phyloP scores from a whole-genome alignment of 2,329 filamentous ascomycete genomes.

The Paracoccidioides brasiliensis region DNA sequence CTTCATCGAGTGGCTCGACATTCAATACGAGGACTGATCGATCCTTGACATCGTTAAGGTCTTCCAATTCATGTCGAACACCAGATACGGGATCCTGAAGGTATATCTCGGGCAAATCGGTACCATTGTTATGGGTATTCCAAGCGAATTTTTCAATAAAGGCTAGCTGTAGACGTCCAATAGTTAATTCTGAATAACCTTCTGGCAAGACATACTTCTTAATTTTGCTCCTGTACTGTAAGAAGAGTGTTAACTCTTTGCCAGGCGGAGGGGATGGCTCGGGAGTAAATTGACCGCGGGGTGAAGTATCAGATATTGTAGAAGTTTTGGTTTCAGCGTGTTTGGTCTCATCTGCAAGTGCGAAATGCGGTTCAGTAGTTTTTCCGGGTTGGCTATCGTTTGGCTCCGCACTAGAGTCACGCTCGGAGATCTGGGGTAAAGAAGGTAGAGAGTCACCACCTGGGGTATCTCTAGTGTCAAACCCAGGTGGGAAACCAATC shows the following conservation, averaged over 20 bases:
- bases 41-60: slow-evolving; percentile 85
- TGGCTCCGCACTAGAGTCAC: slow-evolving; percentile 13
- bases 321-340: slow-evolving; percentile 4
- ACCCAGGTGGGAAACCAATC: slow-evolving; percentile 30
- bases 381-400: neutral
- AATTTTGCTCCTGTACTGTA: slow-evolving; percentile 93
- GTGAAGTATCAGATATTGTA: slow-evolving; percentile 5
- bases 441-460: slow-evolving; percentile 48
- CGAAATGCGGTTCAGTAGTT: slow-evolving; percentile 19
- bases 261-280: slow-evolving; percentile 58
- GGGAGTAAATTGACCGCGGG: slow-evolving; percentile 36
- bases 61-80: slow-evolving; percentile 91
- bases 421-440: slow-evolving; percentile 32
- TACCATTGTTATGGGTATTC: slow-evolving; percentile 91
- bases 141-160: slow-evolving; percentile 99
- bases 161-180: slow-evolving; percentile 78
- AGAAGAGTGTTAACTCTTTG: slow-evolving; percentile 83
- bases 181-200: slow-evolving; percentile 69
- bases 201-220: slow-evolving; percentile 89
- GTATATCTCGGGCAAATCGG: slow-evolving; percentile 90
- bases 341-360: neutral
- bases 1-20: slow-evolving; percentile 83
- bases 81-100: slow-evolving; percentile 93
- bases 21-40: slow-evolving; percentile 90
- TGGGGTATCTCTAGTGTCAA: slow-evolving; percentile 26